These are phyloP conservation scores for Fulvia fulva DNA, from an alignment of 2,329 filamentous ascomycete species.

Conservation along the genomic window DNA sequence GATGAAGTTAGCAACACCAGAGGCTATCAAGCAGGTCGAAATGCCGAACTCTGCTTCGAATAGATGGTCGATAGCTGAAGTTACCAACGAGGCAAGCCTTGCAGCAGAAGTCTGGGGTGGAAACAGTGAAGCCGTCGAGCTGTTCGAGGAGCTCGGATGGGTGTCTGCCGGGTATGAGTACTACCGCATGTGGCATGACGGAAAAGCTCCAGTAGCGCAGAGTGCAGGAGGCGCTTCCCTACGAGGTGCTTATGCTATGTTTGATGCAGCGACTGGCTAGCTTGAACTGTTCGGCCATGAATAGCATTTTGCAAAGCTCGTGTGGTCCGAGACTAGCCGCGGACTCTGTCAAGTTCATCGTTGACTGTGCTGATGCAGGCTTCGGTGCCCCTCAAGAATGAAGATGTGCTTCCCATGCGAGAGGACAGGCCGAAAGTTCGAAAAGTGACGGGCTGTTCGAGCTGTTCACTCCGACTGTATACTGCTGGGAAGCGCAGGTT, in stretches of 20 bases:
- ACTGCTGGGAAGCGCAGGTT: background rate
- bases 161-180: slow-evolving; percentile 30
- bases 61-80: slow-evolving; percentile 12
- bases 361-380: too few species aligned
- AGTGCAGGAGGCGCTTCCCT: slow-evolving; percentile 29
- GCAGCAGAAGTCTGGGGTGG: slow-evolving; percentile 35
- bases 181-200: slow-evolving; percentile 38
- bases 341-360: too few species aligned
- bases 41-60: slow-evolving; percentile 13
- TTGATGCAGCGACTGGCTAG: slow-evolving; percentile 31
- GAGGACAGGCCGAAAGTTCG: too few species aligned
- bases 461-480: background rate
- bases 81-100: slow-evolving; percentile 20
- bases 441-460: too few species aligned
- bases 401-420: too few species aligned
- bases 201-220: slow-evolving; percentile 32
- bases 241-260: slow-evolving; percentile 34
- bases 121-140: slow-evolving; percentile 28
- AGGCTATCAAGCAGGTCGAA: slow-evolving; percentile 8
- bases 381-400: too few species aligned
- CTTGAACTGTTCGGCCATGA: background rate
- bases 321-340: too few species aligned
- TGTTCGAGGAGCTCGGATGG: slow-evolving; percentile 37
- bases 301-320: too few species aligned
- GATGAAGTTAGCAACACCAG: slow-evolving; percentile 25